These are phyloP conservation scores for Eucalyptus viminalis DNA, from an alignment of 345 rosid genomes.

Conservation along the genomic window DNA sequence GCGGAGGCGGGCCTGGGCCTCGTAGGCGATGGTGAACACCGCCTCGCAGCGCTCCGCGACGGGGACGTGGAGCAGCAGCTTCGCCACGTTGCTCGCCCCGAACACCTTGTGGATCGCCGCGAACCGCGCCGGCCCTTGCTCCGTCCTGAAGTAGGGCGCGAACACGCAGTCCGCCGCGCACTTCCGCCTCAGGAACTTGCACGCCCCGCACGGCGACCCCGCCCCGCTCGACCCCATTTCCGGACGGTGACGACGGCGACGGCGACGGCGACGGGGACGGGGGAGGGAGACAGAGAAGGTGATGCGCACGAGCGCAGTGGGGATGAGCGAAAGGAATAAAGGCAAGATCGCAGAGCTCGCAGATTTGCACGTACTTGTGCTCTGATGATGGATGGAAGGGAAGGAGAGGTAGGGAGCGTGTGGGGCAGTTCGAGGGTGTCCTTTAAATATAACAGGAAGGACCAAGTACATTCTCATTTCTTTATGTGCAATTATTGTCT, in stretches of 20 bases:
- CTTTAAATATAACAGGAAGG: neutral
- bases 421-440: neutral
- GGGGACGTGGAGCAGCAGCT: constrained; percentile 47
- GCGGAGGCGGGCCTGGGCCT: constrained; percentile 62
- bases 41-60: constrained; percentile 63
- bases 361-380: neutral
- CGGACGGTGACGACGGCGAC: neutral
- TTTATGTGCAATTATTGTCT: neutral
- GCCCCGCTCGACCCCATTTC: constrained; percentile 7
- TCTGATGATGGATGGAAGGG: neutral
- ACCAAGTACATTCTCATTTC: neutral
- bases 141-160: constrained; percentile 67
- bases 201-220: constrained; percentile 69
- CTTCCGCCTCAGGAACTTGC: constrained; percentile 69
- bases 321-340: constrained; percentile 19
- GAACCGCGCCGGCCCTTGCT: constrained; percentile 56
- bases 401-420: neutral
- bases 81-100: constrained; percentile 71
- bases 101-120: constrained; percentile 75
- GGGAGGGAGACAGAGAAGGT: neutral
- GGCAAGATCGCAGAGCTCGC: neutral
- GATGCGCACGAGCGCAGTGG: constrained; percentile 34
- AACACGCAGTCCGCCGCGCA: constrained; percentile 58
- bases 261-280: neutral
- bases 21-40: constrained; percentile 57